Evolutionary conservation across 176 grass and related monocot genomes (phyloP), one percentile per base, ranked within the genome.

Genomic region (Zea luxurians): DNA sequence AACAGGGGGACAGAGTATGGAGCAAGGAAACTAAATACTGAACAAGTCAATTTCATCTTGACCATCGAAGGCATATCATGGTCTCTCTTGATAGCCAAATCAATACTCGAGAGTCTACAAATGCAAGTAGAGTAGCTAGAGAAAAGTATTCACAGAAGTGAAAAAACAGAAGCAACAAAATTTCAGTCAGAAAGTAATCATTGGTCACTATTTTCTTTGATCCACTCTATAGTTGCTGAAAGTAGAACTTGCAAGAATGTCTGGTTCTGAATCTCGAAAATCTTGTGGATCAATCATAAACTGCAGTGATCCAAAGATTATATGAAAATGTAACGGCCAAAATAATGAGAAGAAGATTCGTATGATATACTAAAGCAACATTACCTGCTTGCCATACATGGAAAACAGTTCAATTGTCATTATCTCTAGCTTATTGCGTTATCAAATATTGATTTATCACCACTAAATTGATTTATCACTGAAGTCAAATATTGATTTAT

Each of bases 341-440:
- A 18, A n/a, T 73, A 62, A 74, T 13, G 49, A 61, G 18, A 83
- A 68, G 54, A 60, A n/a, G 18, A 82, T 11, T 48, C 64, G 72
- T 83, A 62, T 15, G 13, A 9, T 58, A 70, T 75, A 84, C 52
- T 16, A 10, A 77, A 80, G 7, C 63, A 70, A 70, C 70, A 71
- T 75, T 90, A 88, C 94, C 87, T 93, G 91, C 66, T 90, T 87
- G 21, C 94, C 89, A 66, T 93, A 90, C 44, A 93, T 58, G 77
- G 94, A 97, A 79, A 85, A 86, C 13, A 97, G 82, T 58, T 97
- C 91, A 81, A 97, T 86, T 17, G 62, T 64, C 76, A 89, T 87
- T 77, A 97, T 97, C 59, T 97, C 89, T 52, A 97, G 77, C 72
- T 93, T 97, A 82, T 93, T 93, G 42, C n/a, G n/a, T n/a, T n/a